These are phyloP conservation scores for Candolleomyces aberdarensis DNA, from an alignment of 768 basidiomycete species.

Conservation along the genomic window DNA sequence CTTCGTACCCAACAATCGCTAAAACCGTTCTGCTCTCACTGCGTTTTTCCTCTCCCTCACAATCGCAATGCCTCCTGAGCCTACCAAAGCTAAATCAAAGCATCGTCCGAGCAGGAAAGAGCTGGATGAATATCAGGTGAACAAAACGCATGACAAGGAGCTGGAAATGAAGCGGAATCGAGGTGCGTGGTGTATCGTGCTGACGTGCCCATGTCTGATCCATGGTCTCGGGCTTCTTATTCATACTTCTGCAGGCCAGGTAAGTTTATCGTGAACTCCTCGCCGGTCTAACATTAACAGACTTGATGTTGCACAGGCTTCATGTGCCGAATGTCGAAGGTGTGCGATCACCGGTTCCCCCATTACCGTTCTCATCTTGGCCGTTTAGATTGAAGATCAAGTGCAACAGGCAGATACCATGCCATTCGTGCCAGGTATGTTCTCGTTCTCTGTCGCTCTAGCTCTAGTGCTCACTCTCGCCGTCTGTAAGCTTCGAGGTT, in stretches of 20 bases:
- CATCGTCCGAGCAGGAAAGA: slow-evolving; percentile 49
- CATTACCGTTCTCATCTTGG: slow-evolving; percentile 11
- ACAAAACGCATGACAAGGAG: slow-evolving; percentile 56
- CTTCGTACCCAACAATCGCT: background rate
- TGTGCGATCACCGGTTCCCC: slow-evolving; percentile 55
- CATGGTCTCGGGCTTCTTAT: slow-evolving; percentile 17
- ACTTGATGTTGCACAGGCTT: slow-evolving; percentile 41
- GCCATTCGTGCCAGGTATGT: slow-evolving; percentile 69
- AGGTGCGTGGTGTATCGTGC: slow-evolving; percentile 32
- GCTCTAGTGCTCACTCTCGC: background rate
- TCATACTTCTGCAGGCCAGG: slow-evolving; percentile 18
- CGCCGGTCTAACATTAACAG: slow-evolving; percentile 6
- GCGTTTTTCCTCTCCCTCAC: background rate
- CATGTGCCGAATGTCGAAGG: slow-evolving; percentile 76
- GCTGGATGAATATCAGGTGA: slow-evolving; percentile 46
- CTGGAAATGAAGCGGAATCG: slow-evolving; percentile 71
- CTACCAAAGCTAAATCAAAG: slow-evolving; percentile 47
- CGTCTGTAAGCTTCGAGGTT: slow-evolving; percentile 52
- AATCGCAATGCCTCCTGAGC: slow-evolving; percentile 54
- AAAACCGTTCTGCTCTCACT: background rate
- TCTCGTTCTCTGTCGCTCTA: background rate
- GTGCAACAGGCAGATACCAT: slow-evolving; percentile 80
- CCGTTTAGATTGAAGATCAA: slow-evolving; percentile 67
- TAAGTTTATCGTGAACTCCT: slow-evolving; percentile 8
- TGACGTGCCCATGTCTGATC: slow-evolving; percentile 9